Base-by-base conservation (phyloP, 2,329 filamentous ascomycete genomes). In the Fusarium marasasianum region DNA sequence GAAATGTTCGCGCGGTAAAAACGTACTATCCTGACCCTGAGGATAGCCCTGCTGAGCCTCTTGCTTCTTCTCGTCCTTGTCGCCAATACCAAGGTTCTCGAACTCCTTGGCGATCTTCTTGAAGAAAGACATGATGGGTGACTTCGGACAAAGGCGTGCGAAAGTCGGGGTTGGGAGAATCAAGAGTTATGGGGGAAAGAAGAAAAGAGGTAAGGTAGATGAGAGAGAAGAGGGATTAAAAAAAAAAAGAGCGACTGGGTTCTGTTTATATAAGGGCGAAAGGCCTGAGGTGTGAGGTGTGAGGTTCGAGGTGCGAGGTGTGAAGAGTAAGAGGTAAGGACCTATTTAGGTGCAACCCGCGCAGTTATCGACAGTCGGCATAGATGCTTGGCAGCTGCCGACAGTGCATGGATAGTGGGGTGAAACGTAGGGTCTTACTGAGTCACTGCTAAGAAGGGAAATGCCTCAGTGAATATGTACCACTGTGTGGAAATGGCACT, bases 61-160 rank as follows among this genome's bases (percentile, higher is more conserved):
- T 12, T 74, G 54, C 29, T 63, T 57, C 68, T 79, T 71, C 65
- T 77, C 71, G 54, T 78, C 79, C 72, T 83, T 80, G 57, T 82
- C 83, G 51, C 85, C 85, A 74, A 88, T 82, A 57, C 82, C 83
- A 62, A 89, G 81, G 75, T 84, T 83, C 76, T 88, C 86, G 47
- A 86, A 82, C 73, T 84, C 80, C 74, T 83, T 80, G 66, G 81
- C 80, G 54, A 86, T 75, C 75, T 84, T 84, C 71, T 83, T 83
- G 77, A 85, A 82, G 77, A 86, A 86, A 41, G 84, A 86, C 84
- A 86, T 86, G 60, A 47, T 67, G 63, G 41, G 40, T 50, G 69
- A 62, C 69, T 67, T 55, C 69, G 59, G 54, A 56, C 63, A 57
- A 26, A 48, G 45, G 54, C 44, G 38, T 64, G 54, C 44, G 54